phyloP scores from a whole-genome alignment of 148 eudicot species.

The Euryodendron excelsum region DNA sequence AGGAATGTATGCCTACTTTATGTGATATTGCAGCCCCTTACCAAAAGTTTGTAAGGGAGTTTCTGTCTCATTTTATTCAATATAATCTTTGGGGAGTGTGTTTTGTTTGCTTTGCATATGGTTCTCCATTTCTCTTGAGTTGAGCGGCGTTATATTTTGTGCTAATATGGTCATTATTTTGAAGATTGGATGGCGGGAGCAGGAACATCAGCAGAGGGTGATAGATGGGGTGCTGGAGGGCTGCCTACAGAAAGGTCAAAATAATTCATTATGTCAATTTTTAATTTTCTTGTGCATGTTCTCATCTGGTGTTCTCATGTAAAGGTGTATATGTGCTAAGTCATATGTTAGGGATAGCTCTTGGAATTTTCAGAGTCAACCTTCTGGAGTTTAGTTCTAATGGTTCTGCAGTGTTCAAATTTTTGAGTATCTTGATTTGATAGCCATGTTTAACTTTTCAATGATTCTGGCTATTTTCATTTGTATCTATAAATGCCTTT shows the following conservation, averaged over 20 bases:
- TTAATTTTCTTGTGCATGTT: not conserved
- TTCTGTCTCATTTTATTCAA: not conserved
- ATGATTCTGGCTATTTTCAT: not conserved
- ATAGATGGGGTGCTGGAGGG: conserved; percentile 51
- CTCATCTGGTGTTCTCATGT: not conserved
- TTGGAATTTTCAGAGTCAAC: not conserved
- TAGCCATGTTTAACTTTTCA: not conserved
- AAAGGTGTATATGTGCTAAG: not conserved
- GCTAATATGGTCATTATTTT: conserved; percentile 15
- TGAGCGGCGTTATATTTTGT: not conserved
- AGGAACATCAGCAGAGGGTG: conserved; percentile 54
- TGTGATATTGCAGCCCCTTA: not conserved
- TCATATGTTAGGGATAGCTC: not conserved
- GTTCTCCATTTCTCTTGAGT: not conserved
- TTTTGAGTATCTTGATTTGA: not conserved
- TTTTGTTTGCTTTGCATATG: not conserved
- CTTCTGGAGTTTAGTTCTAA: not conserved
- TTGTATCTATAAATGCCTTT: not conserved
- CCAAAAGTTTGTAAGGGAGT: not conserved
- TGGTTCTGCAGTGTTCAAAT: not conserved
- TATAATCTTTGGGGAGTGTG: conserved; percentile 2
- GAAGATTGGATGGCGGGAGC: conserved; percentile 75
- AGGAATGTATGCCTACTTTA: not conserved
- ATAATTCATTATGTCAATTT: not conserved
- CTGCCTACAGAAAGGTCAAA: conserved; percentile 53